Evolutionary conservation across 441 rosid species (phyloP).

Genomic region (Biscutella auriculata): DNA sequence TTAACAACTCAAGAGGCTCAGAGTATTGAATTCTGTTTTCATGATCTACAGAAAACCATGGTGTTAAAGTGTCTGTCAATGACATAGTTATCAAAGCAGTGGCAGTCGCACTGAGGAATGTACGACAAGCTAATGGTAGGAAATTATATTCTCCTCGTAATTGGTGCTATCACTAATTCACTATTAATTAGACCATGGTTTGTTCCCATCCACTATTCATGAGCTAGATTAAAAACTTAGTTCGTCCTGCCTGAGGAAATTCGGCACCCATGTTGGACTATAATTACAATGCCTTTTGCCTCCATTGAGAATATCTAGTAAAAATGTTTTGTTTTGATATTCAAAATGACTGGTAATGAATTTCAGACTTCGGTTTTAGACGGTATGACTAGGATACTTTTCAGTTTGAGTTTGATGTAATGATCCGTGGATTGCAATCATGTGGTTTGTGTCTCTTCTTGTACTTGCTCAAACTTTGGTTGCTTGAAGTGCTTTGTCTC

Average conservation of each 20-base stretch:
- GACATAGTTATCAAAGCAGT: slow-evolving; percentile 95
- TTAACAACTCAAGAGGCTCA: slow-evolving; percentile 12
- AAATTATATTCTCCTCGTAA: slow-evolving; percentile 2
- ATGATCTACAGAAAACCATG: slow-evolving; percentile 61
- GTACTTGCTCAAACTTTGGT: slow-evolving; percentile 6
- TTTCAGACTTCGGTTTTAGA: slow-evolving; percentile 5
- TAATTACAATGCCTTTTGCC: not conserved
- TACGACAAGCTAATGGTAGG: slow-evolving; percentile 90
- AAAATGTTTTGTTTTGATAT: not conserved
- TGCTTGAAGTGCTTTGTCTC: slow-evolving; percentile 17
- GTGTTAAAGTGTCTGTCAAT: slow-evolving; percentile 79
- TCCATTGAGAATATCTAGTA: not conserved
- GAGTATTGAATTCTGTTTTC: slow-evolving; percentile 19
- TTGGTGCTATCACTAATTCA: not conserved
- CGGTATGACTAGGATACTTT: not conserved
- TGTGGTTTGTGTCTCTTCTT: too few relatives aligned
- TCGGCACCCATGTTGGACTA: not conserved
- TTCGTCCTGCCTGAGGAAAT: too few relatives aligned
- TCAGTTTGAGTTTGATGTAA: slow-evolving; percentile 1
- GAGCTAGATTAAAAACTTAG: slow-evolving; percentile 3
- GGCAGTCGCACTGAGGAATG: slow-evolving; percentile 72
- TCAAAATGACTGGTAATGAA: not conserved
- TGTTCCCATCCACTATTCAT: not conserved
- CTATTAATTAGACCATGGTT: not conserved
- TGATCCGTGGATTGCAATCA: too few relatives aligned